Conservation (phyloP, 805 yeast genomes). For the Brettanomyces nanus region DNA sequence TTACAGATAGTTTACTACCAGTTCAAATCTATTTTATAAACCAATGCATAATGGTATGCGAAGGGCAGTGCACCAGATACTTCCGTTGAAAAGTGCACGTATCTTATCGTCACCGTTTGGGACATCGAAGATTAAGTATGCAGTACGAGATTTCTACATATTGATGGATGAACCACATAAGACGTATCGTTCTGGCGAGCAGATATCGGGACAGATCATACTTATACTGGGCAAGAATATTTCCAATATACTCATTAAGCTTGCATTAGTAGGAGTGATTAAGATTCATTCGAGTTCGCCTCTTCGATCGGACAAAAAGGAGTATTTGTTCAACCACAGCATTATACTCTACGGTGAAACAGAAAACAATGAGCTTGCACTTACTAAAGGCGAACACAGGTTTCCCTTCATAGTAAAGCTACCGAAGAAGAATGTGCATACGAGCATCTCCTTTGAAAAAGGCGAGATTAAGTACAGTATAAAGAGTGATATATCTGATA, state of each 20-base stretch:
- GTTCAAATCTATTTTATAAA: too few relatives aligned
- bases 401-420: slow-evolving; percentile 79
- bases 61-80: slow-evolving; percentile 41
- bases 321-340: slow-evolving; percentile 48
- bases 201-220: slow-evolving; percentile 54
- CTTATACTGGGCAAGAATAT: slow-evolving; percentile 48
- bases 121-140: slow-evolving; percentile 14
- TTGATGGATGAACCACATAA: slow-evolving; percentile 68
- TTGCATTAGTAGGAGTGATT: slow-evolving; percentile 49
- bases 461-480: slow-evolving; percentile 71
- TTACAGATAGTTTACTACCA: too few relatives aligned
- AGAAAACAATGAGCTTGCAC: slow-evolving; percentile 16
- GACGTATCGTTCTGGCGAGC: slow-evolving; percentile 74
- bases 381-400: slow-evolving; percentile 77
- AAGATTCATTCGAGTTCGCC: slow-evolving; percentile 47
- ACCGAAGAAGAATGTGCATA: slow-evolving; percentile 65
- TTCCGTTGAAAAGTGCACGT: slow-evolving; percentile 24
- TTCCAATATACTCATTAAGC: slow-evolving; percentile 42
- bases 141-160: slow-evolving; percentile 59
- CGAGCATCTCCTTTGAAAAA: slow-evolving; percentile 73
- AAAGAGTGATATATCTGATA: slow-evolving; percentile 23
- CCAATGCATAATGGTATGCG: too few relatives aligned
- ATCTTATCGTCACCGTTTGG: slow-evolving; percentile 12
- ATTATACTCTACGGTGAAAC: slow-evolving; percentile 48
- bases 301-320: slow-evolving; percentile 40